phyloP scores from a whole-genome alignment of 257 asterid species.

The Misopates orontium region DNA sequence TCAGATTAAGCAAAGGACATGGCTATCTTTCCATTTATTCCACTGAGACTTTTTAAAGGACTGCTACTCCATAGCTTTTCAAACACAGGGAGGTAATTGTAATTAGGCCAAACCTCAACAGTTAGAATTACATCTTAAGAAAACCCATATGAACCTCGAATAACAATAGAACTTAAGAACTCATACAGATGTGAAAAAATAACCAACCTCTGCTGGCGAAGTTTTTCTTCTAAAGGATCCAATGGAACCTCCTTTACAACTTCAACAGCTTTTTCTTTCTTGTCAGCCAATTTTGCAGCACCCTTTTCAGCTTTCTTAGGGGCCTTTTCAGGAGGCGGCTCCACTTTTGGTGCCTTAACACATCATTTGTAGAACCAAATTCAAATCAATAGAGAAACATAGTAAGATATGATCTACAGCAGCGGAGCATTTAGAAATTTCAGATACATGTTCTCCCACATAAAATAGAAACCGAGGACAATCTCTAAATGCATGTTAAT shows the following conservation, averaged over 20 bases:
- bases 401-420: not conserved
- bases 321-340: constrained; percentile 54
- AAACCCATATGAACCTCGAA: not conserved
- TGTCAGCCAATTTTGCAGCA: constrained; percentile 56
- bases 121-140: not conserved
- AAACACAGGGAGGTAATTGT: not conserved
- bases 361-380: constrained; percentile 1
- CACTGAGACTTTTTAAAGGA: too few relatives aligned
- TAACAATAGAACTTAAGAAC: too few relatives aligned
- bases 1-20: too few relatives aligned
- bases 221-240: constrained; percentile 89
- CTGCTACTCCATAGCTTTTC: not conserved
- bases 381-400: too few relatives aligned
- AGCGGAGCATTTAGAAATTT: not conserved
- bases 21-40: too few relatives aligned
- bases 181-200: too few relatives aligned
- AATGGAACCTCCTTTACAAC: constrained; percentile 50
- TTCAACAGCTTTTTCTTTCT: constrained; percentile 64
- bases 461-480: constrained; percentile 9
- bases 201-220: constrained; percentile 81
- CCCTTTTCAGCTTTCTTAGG: constrained; percentile 68
- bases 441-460: constrained; percentile 2
- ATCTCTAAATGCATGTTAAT: not conserved
- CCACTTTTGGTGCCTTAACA: constrained; percentile 63
- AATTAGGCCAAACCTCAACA: not conserved